Evolutionary conservation across 1,284 basidiomycete species (phyloP).

Genomic region (Cutaneotrichosporon cavernicola): DNA sequence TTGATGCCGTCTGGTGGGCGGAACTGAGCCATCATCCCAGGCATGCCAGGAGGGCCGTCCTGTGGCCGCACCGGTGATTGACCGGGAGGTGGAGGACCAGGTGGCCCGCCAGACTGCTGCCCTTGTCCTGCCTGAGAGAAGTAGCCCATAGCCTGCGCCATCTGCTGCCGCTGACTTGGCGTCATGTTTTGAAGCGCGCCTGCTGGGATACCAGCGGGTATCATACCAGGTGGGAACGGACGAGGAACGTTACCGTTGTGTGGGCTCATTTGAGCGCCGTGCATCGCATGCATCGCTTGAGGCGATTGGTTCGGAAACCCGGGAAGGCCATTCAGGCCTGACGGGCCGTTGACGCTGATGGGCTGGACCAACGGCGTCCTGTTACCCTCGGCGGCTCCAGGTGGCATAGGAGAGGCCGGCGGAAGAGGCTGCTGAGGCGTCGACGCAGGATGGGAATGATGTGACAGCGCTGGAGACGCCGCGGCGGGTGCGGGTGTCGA

Average conservation of each 20-base stretch:
- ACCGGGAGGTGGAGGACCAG: constrained; percentile 5
- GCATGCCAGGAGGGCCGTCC: constrained; percentile 11
- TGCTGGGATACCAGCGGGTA: constrained; percentile 17
- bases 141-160: constrained; percentile 35
- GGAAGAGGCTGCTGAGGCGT: constrained; percentile 25
- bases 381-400: neutral
- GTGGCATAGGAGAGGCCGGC: constrained; percentile 7
- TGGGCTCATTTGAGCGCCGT: constrained; percentile 25
- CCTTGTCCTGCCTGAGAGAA: constrained; percentile 25
- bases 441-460: constrained; percentile 24
- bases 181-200: constrained; percentile 25
- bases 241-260: neutral
- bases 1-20: constrained; percentile 23
- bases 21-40: constrained; percentile 15
- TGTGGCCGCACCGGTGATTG: constrained; percentile 13
- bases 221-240: constrained; percentile 20
- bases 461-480: constrained; percentile 38
- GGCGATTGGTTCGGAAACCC: constrained; percentile 17
- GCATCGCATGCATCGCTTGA: constrained; percentile 26
- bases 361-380: constrained; percentile 3
- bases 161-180: constrained; percentile 39
- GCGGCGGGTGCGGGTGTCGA: constrained; percentile 25
- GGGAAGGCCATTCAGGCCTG: constrained; percentile 7
- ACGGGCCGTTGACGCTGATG: constrained; percentile 20
- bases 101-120: neutral